phyloP scores from a whole-genome alignment of 192 early-diverging fungal species.

The Coemansia sp. region DNA sequence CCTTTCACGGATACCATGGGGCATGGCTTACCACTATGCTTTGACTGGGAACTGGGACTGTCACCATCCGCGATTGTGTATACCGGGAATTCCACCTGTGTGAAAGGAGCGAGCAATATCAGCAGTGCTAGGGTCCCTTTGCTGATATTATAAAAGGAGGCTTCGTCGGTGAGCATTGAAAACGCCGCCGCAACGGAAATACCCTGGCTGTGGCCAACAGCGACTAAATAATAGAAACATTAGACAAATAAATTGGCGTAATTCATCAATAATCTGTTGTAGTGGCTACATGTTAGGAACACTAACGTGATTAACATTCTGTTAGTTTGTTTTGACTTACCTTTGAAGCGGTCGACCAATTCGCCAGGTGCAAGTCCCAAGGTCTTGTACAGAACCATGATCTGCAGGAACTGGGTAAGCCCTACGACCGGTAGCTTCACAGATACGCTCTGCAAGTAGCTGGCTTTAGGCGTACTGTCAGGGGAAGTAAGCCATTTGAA shows the following conservation, averaged over 20 bases:
- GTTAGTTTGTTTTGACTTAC: constrained; percentile 13
- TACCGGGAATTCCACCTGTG: constrained; percentile 59
- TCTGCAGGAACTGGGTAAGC: constrained; percentile 80
- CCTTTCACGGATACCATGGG: constrained; percentile 34
- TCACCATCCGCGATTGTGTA: neutral
- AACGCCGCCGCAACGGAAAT: constrained; percentile 83
- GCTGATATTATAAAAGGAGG: constrained; percentile 73
- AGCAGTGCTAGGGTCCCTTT: constrained; percentile 76
- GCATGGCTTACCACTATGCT: neutral
- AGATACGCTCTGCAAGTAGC: constrained; percentile 70
- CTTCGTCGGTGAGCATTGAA: constrained; percentile 71
- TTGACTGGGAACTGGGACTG: neutral
- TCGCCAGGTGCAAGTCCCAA: constrained; percentile 58
- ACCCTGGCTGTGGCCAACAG: constrained; percentile 88
- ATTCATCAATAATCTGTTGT: neutral
- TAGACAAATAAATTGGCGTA: neutral
- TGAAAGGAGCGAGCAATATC: constrained; percentile 78
- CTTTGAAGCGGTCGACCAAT: constrained; percentile 16
- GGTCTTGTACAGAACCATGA: constrained; percentile 66
- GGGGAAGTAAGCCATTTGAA: constrained; percentile 72
- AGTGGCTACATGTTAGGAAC: neutral
- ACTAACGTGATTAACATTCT: neutral
- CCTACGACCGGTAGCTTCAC: constrained; percentile 81
- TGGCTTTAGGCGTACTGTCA: constrained; percentile 66
- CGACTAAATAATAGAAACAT: constrained; percentile 15